Evolutionary conservation across 441 rosid species (phyloP).

Genomic region (Adansonia grandidieri): DNA sequence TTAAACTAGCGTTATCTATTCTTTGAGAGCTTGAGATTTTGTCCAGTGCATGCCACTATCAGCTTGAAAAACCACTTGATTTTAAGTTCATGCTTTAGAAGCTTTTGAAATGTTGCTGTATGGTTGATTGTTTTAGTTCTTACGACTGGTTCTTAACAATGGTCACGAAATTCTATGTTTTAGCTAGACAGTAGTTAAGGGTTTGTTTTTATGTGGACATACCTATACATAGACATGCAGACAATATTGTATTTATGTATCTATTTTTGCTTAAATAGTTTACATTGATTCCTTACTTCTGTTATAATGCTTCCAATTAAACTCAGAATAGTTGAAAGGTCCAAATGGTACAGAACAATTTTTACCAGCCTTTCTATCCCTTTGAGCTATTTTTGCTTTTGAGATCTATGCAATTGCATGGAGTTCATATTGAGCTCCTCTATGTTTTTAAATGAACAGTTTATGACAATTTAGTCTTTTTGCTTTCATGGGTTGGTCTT

Average conservation of each 20-base stretch:
- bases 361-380: background rate
- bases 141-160: background rate
- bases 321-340: background rate
- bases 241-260: background rate
- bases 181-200: background rate
- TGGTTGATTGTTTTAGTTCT: background rate
- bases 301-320: background rate
- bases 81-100: background rate
- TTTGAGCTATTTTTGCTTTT: constrained; percentile 1
- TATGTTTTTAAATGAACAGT: background rate
- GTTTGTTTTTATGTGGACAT: background rate
- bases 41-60: background rate
- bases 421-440: constrained; percentile 11
- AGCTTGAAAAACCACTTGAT: background rate
- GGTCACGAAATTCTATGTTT: background rate
- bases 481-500: background rate
- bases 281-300: background rate
- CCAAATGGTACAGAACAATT: constrained; percentile 2
- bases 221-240: background rate
- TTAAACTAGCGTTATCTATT: background rate
- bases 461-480: constrained; percentile 5
- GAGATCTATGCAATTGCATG: constrained; percentile 4
- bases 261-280: background rate
- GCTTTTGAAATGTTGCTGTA: background rate
- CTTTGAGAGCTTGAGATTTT: constrained; percentile 9